Base-by-base conservation (phyloP, 148 eudicot genomes). In the Rhododendron mucronatum region DNA sequence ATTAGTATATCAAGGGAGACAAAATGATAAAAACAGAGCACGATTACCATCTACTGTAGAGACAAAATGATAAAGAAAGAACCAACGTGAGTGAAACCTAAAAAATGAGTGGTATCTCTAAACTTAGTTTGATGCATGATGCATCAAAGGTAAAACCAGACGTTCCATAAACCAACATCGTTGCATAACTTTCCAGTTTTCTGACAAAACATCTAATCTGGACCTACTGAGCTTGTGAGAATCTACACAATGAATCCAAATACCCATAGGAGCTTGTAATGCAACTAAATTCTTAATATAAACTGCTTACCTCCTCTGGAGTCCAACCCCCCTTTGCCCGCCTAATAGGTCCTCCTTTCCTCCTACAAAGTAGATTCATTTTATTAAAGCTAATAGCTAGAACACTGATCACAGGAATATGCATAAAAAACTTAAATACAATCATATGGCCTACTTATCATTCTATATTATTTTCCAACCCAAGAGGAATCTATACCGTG, bases 281-380 rank as follows among this genome's bases (percentile, higher is more conserved):
- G 48, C 9, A 86, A 11, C 47, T n/a, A 20, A 26, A 11, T 26
- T 67, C 15, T n/a, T n/a, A 11, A 26, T 26, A 10, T 20, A 55
- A 86, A 69, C 44, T 77, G 45, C 90, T 87, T 83, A 96, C 99
- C 98, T 96, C 99, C 93, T 96, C 94, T 11, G 94, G 94, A 83
- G 99, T 96, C 99, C 99, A 96, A 84, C 99, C 98, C 59, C 99
- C 99, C 91, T 95, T 96, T 53, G 99, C 99, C 92, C 98, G 92
- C 85, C 99, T 93, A 84, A 96, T 95, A 41, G 99, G 99, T 28
- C 99, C 99, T 5, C 94, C 91, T 45, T 93, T 94, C 88, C 99
- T 94, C 92, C 98, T 96, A 85, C 65, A 93, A 88, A 87, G 48
- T 51, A 87, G 50, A 61, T 65, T 45, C 84, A 48, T 80, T 81